Base-by-base conservation (phyloP, 495 filamentous ascomycete genomes). In the Penicillium paradoxum region DNA sequence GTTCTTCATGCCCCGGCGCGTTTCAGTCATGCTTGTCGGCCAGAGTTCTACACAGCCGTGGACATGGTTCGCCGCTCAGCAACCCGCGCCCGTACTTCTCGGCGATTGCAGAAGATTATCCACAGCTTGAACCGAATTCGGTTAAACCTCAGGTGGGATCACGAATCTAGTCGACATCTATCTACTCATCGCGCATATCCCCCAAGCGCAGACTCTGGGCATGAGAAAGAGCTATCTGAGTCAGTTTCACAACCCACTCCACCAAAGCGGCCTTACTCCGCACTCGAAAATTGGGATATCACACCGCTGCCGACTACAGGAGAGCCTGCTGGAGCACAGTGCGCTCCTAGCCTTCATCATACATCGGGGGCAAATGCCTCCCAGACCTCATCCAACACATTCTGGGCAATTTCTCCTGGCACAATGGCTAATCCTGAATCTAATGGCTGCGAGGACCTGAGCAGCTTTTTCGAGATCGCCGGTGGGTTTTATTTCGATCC, bases 21-120 rank as follows among this genome's bases (percentile, higher is more conserved):
- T 37, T 95, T 91, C 65, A 85, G 81, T 51, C 72, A 78, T 8
- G 61, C 75, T 19, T 89, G 87, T 58, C 77, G 87, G 3, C 78
- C 80, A 15, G 89, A 91, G 63, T 95, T 92, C 59, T 90, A 90
- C 65, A 82, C 84, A 63, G 89, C 87, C 1, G 79, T 91, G 6
- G 87, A 90, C 40, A 77, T 92, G 38, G 84, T 95, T 25, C 83
- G 89, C 51, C 82, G 83, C 36, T 83, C 73, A 8, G 68, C 70
- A 0, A 72, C 68, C 4, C 60, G 69, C 6, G 71, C 66, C 2
- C 61, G 61, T 18, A 70, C 66, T 9, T 74, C 70, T 11, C 53
- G 73, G 27, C 54, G 71, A 22, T 52, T 75, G 5, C 66, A 69
- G 45, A 74, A 75, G 27, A 68, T 75, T 14, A 71, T 74, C 18